Percentiles rank a stretch among this genome's conserved stretches.
Conservation (phyloP, 805 yeast genomes). For the Komagataella populi region DNA sequence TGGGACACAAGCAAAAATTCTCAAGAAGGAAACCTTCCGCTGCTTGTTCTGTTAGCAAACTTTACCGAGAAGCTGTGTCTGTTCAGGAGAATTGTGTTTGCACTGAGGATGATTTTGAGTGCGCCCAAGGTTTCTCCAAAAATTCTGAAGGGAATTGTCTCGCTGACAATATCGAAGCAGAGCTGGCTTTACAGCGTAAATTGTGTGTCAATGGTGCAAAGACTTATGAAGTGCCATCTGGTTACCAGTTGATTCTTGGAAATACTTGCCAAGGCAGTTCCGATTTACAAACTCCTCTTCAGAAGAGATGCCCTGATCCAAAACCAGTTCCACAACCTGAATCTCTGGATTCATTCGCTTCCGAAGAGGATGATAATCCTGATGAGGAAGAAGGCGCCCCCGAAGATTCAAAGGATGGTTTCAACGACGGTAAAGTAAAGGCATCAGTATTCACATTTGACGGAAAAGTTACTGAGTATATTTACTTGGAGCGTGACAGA, state of each 20-base stretch:
- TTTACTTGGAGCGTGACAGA: conserved; percentile 42
- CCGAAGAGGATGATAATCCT: conserved; percentile 2
- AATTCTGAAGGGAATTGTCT: conserved; percentile 6
- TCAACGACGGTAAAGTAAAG: conserved; percentile 24
- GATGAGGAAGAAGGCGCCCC: conserved; percentile 20
- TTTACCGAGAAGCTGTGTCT: conserved; percentile 30
- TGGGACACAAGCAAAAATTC: conserved; percentile 56
- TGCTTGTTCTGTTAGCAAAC: conserved; percentile 41
- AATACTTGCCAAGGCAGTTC: background rate
- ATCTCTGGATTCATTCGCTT: background rate
- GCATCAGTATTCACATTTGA: conserved; percentile 33
- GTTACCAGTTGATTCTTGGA: background rate
- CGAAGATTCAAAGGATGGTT: conserved; percentile 18
- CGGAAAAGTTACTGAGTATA: conserved; percentile 41
- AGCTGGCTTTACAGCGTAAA: background rate
- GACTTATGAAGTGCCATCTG: background rate
- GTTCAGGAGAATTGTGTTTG: conserved; percentile 51
- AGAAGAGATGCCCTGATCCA: background rate
- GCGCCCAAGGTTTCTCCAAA: conserved; percentile 35
- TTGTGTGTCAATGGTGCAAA: background rate
- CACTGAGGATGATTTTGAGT: conserved; percentile 54
- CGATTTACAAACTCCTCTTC: background rate
- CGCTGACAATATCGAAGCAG: background rate
- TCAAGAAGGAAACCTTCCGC: conserved; percentile 51
- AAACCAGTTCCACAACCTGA: background rate